phyloP scores from a whole-genome alignment of 768 basidiomycete genomes.

The Podaxis sp. region DNA sequence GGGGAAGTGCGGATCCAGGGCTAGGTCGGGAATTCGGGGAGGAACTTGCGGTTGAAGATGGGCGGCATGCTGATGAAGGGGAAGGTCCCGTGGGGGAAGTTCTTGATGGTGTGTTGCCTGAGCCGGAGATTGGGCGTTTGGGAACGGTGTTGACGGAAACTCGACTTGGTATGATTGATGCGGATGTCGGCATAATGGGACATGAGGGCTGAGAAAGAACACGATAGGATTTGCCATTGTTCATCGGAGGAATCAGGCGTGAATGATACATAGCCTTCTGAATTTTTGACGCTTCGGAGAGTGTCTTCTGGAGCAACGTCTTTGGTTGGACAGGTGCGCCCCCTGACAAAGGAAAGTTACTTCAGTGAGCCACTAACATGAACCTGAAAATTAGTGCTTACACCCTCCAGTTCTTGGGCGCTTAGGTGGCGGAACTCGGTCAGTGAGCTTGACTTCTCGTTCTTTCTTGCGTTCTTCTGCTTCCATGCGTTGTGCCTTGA shows the following conservation, averaged over 20 bases:
- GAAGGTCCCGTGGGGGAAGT: conserved; percentile 14
- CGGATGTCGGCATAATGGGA: conserved; percentile 33
- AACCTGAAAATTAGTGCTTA: conserved; percentile 32
- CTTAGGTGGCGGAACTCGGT: conserved; percentile 65
- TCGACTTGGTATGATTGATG: conserved; percentile 36
- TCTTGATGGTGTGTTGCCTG: conserved; percentile 17
- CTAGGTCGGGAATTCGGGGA: neutral
- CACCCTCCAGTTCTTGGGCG: conserved; percentile 54
- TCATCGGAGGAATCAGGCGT: conserved; percentile 56
- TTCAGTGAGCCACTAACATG: conserved; percentile 20
- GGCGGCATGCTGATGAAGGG: conserved; percentile 16
- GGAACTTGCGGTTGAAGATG: conserved; percentile 11
- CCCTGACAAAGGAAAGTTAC: conserved; percentile 30
- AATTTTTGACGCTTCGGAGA: conserved; percentile 65
- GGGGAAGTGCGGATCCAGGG: neutral
- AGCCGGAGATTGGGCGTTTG: conserved; percentile 30
- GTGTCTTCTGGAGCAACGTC: conserved; percentile 77
- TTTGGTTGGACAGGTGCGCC: conserved; percentile 47
- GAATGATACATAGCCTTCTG: conserved; percentile 60
- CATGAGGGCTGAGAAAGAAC: conserved; percentile 36
- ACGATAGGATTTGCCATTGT: conserved; percentile 43
- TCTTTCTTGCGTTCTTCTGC: conserved; percentile 77
- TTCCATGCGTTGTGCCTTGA: conserved; percentile 67
- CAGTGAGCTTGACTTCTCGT: conserved; percentile 73
- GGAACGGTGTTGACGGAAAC: conserved; percentile 53